Base-by-base conservation (phyloP, 2,329 filamentous ascomycete genomes). In the Aspergillus bombycis region DNA sequence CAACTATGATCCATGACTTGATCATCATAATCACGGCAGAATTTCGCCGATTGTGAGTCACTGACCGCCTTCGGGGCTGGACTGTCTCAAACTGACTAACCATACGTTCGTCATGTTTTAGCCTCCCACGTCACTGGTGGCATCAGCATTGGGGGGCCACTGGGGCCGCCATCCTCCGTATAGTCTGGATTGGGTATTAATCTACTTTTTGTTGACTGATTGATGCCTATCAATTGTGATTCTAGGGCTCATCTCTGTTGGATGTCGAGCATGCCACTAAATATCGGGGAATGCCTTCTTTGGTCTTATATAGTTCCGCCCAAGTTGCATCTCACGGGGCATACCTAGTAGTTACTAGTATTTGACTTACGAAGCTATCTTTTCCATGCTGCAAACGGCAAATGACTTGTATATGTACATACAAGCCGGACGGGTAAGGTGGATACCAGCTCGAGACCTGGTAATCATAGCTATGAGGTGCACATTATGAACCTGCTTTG, bases 61-160 rank as follows among this genome's bases (percentile, higher is more conserved):
- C 45, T 30, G 54, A 62, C 60, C 60, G 60, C 60, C 46, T 43
- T 54, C 9, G 21, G 56, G 45, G 46, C 23, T 54, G 30, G 30
- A 12, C 28, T 32, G 32, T 34, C 32, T n/a, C 30, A 36, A 23
- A 36, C 30, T 55, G 52, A 38, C 52, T 36, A 54, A 54, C 52
- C 52, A 19, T 30, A 54, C 11, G 52, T 54, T 57, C 54, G 21
- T 45, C 30, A 32, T 34, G 30, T n/a, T n/a, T 57, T 58, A 41
- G 58, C 58, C 58, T 53, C 45, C 54, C 60, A 62, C 60, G 54
- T 61, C 59, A 60, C 50, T 28, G 21, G 32, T 38, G 52, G 52
- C 32, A 55, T 55, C 52, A 16, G 52, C 52, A 19, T 54, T 34
- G 52, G 52, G 52, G 19, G 52, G 19, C 50, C 28, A 54, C 48